Conservation (phyloP, 2,329 filamentous ascomycete genomes). For the Alternaria sp. region DNA sequence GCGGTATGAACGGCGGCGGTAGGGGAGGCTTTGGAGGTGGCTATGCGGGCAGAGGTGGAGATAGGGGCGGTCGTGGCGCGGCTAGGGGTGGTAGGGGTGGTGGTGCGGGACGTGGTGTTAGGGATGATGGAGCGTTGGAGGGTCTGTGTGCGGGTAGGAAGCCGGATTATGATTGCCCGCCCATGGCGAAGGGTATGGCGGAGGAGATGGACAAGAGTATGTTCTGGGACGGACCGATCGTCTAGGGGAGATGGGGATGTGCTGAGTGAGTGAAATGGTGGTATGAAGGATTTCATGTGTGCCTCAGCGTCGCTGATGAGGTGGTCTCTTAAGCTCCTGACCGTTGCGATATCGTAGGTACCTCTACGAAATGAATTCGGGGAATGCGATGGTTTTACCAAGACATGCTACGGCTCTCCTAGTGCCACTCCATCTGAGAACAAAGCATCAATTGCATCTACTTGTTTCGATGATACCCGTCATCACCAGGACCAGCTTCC, state of each 20-base stretch:
- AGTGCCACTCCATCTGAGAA: neutral
- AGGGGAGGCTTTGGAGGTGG: neutral
- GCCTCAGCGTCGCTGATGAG: neutral
- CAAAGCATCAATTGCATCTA: neutral
- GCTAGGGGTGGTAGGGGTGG: constrained; percentile 2
- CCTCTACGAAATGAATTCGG: neutral
- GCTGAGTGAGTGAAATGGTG: neutral
- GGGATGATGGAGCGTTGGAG: neutral
- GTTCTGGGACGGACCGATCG: constrained; percentile 38
- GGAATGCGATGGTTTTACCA: neutral
- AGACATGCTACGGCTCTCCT: neutral
- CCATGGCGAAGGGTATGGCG: constrained; percentile 37
- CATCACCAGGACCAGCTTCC: neutral
- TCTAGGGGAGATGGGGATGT: constrained; percentile 7
- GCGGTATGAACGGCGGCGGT: neutral
- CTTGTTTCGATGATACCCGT: neutral
- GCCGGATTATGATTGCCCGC: constrained; percentile 20
- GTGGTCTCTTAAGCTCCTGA: neutral
- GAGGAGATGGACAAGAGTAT: constrained; percentile 37
- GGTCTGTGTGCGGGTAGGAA: constrained; percentile 30
- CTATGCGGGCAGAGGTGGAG: neutral
- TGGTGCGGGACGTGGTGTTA: constrained; percentile 5
- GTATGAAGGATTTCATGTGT: neutral
- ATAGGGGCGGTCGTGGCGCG: neutral
- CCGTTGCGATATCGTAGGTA: neutral